Percentiles rank a stretch among this genome's conserved stretches.
Evolutionary conservation across 805 yeast genomes (phyloP).

Genomic region (Saccharomycopsis sp.): DNA sequence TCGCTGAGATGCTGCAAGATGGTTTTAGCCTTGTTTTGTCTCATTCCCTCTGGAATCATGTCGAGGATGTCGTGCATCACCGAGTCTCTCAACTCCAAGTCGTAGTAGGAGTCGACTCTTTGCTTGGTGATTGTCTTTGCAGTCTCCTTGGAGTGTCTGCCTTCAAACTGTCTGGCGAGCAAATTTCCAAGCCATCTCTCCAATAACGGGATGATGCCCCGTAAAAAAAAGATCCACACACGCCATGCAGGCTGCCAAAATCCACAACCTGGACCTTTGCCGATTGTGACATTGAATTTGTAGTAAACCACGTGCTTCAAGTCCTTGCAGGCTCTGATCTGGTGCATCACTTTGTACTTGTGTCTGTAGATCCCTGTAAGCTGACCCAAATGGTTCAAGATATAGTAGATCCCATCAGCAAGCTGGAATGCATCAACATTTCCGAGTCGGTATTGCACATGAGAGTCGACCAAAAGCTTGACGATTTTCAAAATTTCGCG

Average conservation of each 20-base stretch:
- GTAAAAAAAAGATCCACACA: conserved; percentile 84
- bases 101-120: conserved; percentile 90
- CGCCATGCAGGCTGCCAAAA: conserved; percentile 99
- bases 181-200: conserved; percentile 95
- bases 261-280: conserved; percentile 98
- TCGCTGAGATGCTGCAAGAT: conserved; percentile 90
- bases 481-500: conserved; percentile 81
- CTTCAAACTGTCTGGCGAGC: conserved; percentile 89
- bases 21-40: conserved; percentile 77
- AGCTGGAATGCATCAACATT: conserved; percentile 87
- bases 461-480: conserved; percentile 85
- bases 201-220: conserved; percentile 85
- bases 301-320: conserved; percentile 85
- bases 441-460: conserved; percentile 84
- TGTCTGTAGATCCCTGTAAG: conserved; percentile 93
- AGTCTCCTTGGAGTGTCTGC: conserved; percentile 82
- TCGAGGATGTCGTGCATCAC: conserved; percentile 94
- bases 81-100: conserved; percentile 83
- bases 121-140: conserved; percentile 94
- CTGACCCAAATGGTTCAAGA: conserved; percentile 89
- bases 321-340: conserved; percentile 91
- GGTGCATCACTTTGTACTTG: conserved; percentile 97
- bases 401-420: conserved; percentile 90
- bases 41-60: conserved; percentile 93
- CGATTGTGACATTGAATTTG: conserved; percentile 74